phyloP scores from a whole-genome alignment of 768 basidiomycete species.

The Phaffia australis region DNA sequence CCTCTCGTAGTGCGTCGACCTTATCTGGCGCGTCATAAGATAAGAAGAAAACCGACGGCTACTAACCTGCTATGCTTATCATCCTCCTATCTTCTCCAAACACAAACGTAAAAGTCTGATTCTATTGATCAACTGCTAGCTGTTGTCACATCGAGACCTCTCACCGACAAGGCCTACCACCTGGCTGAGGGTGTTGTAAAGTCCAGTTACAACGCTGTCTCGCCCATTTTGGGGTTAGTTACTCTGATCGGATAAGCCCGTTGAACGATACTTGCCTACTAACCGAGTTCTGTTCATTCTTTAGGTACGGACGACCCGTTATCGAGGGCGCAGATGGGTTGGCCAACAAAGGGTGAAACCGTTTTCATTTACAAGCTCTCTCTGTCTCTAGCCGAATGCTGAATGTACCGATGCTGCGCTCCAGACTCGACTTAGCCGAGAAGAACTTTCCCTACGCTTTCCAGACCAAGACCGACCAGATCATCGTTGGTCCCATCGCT shows the following conservation, averaged over 20 bases:
- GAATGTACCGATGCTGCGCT: background rate
- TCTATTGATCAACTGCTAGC: slow-evolving; percentile 8
- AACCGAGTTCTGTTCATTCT: background rate
- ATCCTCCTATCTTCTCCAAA: background rate
- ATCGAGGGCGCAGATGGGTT: slow-evolving; percentile 20
- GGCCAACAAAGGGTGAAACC: slow-evolving; percentile 22
- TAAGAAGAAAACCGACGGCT: background rate
- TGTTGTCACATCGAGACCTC: slow-evolving; percentile 2
- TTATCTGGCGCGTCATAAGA: background rate
- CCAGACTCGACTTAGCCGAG: slow-evolving; percentile 19
- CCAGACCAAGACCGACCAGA: slow-evolving; percentile 23
- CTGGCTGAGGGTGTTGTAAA: slow-evolving; percentile 22
- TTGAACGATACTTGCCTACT: background rate
- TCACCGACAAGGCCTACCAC: slow-evolving; percentile 20
- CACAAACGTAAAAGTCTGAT: slow-evolving; percentile 5
- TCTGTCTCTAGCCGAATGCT: background rate
- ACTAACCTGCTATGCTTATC: background rate
- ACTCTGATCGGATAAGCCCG: background rate
- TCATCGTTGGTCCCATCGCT: slow-evolving; percentile 14
- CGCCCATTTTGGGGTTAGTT: slow-evolving; percentile 20
- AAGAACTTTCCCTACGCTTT: slow-evolving; percentile 24
- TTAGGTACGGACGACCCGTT: slow-evolving; percentile 20
- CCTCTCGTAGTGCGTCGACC: slow-evolving; percentile 21
- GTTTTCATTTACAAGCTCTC: background rate
- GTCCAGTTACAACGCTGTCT: slow-evolving; percentile 11